phyloP scores from a whole-genome alignment of 2,329 filamentous ascomycete genomes.

The Aspergillus ruber region DNA sequence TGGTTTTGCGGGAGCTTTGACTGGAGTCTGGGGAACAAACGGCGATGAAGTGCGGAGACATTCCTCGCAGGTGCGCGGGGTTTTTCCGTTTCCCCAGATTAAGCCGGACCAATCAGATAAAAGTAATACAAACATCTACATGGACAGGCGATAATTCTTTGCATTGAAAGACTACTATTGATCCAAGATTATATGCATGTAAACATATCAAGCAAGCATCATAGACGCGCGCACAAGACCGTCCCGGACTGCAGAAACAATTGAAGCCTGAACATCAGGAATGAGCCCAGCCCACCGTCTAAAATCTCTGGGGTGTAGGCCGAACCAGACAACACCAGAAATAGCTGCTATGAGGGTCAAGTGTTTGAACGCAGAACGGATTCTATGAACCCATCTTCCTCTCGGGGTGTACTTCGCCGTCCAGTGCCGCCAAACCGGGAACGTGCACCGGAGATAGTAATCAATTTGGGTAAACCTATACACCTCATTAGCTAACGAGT shows the following conservation, averaged over 20 bases:
- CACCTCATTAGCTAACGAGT: conserved; percentile 7
- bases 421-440: conserved; percentile 52
- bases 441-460: conserved; percentile 46
- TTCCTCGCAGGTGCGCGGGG: conserved; percentile 27
- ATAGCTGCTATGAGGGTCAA: conserved; percentile 14
- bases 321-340: conserved; percentile 9
- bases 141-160: not conserved
- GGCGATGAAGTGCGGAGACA: conserved; percentile 27
- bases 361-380: conserved; percentile 12
- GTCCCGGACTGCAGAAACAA: conserved; percentile 6
- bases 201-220: conserved; percentile 1
- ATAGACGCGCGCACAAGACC: not conserved
- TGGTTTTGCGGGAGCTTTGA: conserved; percentile 2
- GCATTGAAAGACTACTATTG: not conserved
- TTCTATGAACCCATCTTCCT: conserved; percentile 32
- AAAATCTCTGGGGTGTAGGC: conserved; percentile 1
- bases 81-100: conserved; percentile 28
- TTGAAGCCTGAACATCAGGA: conserved; percentile 6
- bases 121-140: not conserved
- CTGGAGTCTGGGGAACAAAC: conserved; percentile 7
- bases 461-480: conserved; percentile 46
- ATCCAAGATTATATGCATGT: too few species aligned
- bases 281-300: conserved; percentile 7
- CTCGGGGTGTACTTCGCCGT: conserved; percentile 45
- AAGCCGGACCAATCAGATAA: conserved; percentile 12